phyloP scores from a whole-genome alignment of 2,329 filamentous ascomycete species.

The Ascochyta rabiei region DNA sequence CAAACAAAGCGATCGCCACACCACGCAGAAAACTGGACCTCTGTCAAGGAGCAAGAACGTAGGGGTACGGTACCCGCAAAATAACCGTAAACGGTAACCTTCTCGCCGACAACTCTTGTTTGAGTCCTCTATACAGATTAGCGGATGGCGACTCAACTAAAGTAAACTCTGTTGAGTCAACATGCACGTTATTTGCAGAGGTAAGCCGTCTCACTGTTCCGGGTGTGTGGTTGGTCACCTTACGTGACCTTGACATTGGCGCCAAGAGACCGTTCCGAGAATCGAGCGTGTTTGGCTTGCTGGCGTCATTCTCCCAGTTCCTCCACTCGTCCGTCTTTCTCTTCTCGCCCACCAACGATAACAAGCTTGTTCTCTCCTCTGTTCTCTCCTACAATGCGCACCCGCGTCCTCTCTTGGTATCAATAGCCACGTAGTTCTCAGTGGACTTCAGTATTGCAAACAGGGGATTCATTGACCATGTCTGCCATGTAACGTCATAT shows the following conservation, averaged over 20 bases:
- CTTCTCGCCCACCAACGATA: conserved; percentile 12
- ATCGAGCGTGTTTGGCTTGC: background rate
- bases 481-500: conserved; percentile 13
- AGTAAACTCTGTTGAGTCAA: too few relatives aligned
- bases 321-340: conserved; percentile 8
- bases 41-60: background rate
- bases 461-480: conserved; percentile 17
- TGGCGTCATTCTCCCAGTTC: conserved; percentile 18
- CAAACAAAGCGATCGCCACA: background rate
- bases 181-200: background rate
- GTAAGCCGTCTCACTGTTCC: background rate
- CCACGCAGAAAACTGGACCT: background rate
- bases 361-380: conserved; percentile 11
- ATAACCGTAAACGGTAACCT: background rate
- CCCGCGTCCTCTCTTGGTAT: conserved; percentile 3
- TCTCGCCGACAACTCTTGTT: background rate
- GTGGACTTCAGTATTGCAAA: conserved; percentile 18
- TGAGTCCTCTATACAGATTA: background rate
- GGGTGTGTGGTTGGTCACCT: background rate
- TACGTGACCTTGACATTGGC: background rate
- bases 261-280: background rate
- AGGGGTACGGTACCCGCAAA: background rate
- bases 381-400: conserved; percentile 22
- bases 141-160: background rate
- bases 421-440: conserved; percentile 13